phyloP scores from a whole-genome alignment of 2,329 filamentous ascomycete genomes.

The Onygenales sp. region DNA sequence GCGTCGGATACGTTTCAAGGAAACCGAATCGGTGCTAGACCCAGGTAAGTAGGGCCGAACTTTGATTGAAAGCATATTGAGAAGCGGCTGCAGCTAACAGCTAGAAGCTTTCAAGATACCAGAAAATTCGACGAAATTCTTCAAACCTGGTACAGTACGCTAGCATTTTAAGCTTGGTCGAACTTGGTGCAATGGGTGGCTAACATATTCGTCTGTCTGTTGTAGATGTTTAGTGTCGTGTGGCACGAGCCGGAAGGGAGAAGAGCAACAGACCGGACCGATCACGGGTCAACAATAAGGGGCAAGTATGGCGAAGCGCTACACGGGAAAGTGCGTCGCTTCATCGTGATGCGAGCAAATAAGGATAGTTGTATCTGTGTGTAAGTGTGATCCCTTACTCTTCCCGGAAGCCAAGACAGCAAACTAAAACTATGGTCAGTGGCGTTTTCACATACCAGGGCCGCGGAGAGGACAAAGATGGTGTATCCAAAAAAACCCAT shows the following conservation, averaged over 20 bases:
- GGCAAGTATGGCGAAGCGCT: constrained; percentile 15
- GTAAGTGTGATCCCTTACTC: constrained; percentile 14
- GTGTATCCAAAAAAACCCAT: constrained; percentile 29
- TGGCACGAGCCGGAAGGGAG: constrained; percentile 21
- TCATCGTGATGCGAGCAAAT: constrained; percentile 22
- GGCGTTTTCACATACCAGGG: constrained; percentile 32
- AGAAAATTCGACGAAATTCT: neutral
- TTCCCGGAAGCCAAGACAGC: neutral
- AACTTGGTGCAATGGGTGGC: neutral
- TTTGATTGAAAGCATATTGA: neutral
- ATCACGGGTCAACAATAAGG: no score
- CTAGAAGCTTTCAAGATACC: neutral
- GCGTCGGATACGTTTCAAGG: no score
- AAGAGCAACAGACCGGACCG: neutral
- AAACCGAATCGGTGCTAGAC: neutral
- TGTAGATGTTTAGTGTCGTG: constrained; percentile 21
- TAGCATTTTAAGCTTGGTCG: neutral
- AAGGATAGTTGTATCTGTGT: constrained; percentile 23
- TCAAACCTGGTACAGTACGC: neutral
- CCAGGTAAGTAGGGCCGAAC: neutral
- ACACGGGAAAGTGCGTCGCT: constrained; percentile 23
- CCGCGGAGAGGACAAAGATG: constrained; percentile 25
- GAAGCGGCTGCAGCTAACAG: neutral
- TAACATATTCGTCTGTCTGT: neutral
- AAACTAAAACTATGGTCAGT: constrained; percentile 15